A percentile compares a stretch with the other conserved stretches of the same genome.
Evolutionary conservation across 2,329 filamentous ascomycete species (phyloP).

Genomic region (Karstenula rhodostoma): DNA sequence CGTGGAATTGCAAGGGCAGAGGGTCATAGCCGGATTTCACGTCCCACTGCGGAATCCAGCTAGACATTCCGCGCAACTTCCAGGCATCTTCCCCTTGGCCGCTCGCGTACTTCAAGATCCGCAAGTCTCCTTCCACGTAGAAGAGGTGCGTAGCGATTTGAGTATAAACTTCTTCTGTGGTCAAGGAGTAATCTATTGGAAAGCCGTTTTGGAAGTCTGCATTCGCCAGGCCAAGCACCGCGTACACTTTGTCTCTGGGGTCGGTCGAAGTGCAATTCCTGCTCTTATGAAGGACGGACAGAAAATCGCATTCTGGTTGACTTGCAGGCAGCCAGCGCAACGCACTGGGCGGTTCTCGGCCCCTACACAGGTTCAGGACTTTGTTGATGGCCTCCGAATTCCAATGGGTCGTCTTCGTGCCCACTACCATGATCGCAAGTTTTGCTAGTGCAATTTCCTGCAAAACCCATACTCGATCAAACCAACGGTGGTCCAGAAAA

Average conservation of each 20-base stretch:
- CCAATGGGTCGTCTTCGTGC: slow-evolving; percentile 12
- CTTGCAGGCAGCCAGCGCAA: slow-evolving; percentile 12
- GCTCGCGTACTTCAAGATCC: slow-evolving; percentile 13
- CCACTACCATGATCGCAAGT: slow-evolving; percentile 16
- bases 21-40: slow-evolving; percentile 9
- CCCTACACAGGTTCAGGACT: slow-evolving; percentile 7
- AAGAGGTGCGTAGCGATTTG: slow-evolving; percentile 15
- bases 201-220: neutral
- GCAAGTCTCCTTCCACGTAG: neutral
- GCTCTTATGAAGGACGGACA: slow-evolving; percentile 18
- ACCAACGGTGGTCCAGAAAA: slow-evolving; percentile 13
- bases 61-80: neutral
- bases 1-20: slow-evolving; percentile 4
- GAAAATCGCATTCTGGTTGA: slow-evolving; percentile 11
- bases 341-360: slow-evolving; percentile 8
- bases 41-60: slow-evolving; percentile 23
- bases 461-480: slow-evolving; percentile 28
- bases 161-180: slow-evolving; percentile 11
- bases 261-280: slow-evolving; percentile 18
- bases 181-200: slow-evolving; percentile 21
- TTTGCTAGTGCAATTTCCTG: slow-evolving; percentile 30
- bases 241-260: slow-evolving; percentile 25
- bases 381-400: slow-evolving; percentile 5
- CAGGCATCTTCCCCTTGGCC: neutral
- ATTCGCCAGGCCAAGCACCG: slow-evolving; percentile 20